Base-by-base conservation (phyloP, 2,329 filamentous ascomycete genomes). In the Claviceps spartinae region DNA sequence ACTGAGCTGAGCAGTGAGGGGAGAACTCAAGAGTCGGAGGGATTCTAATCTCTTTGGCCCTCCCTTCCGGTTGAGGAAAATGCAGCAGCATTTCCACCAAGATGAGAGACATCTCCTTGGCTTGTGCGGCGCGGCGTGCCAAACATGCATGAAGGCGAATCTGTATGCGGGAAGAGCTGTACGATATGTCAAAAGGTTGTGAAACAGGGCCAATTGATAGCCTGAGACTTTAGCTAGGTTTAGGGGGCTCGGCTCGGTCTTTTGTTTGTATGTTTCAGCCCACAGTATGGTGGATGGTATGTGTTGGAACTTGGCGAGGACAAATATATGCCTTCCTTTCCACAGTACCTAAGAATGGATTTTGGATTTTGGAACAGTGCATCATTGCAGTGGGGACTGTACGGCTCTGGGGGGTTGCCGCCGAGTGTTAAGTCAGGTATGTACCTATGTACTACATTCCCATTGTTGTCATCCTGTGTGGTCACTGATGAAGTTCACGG, bases 371-470 rank as follows among this genome's bases (percentile, higher is more conserved):
- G 30, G 41, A 9, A 50, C 41, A 44, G 37, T 37, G 30, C 41
- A 50, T 34, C 8, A 30, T 11, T 34, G 30, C 40, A 20, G 14
- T 50, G 41, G 44, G 44, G 36, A 50, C 41, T 26, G 48, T 49
- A 34, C 30, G 47, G 49, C 49, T 47, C 42, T 22, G 26, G 16
- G 45, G 14, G 34, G 49, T 49, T 52, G 51, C 51, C 47, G 51
- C 51, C 47, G 34, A 53, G 20, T 30, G 26, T 30, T 8, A 2
- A 30, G 26, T 9, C 26, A 22, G 22, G 22, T 4, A 7, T 30
- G 2, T 26, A 26, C 24, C 24, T 6, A 26, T 26, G 22, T 24
- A 24, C 22, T 30, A 11, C 26, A 11, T 36, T 42, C 42, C 47
- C 22, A 11, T 26, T 9, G n/a, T 11, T 47, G 42, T 37, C 22